Conservation (phyloP, 176 grass and related monocot genomes). For the Echinochloa phyllopogon region DNA sequence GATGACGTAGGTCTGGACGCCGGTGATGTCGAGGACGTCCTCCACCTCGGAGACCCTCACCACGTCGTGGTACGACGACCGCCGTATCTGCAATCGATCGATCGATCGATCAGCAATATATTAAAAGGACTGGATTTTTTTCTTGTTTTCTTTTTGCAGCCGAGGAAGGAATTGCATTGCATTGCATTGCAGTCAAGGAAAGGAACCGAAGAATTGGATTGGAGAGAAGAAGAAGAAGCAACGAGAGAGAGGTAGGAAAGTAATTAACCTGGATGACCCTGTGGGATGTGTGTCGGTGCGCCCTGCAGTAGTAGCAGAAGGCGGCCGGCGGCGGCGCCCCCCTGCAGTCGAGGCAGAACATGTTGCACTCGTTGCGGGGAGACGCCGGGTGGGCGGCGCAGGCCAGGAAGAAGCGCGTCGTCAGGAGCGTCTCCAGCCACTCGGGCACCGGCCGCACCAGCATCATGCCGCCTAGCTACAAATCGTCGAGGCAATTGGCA, state of each 20-base stretch:
- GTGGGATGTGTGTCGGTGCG: slow-evolving; percentile 62
- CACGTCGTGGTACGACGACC: slow-evolving; percentile 85
- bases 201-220: no score
- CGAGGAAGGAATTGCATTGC: not conserved
- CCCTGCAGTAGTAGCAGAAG: slow-evolving; percentile 89
- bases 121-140: not conserved
- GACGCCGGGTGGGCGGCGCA: slow-evolving; percentile 64
- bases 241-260: no score
- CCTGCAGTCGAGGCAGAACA: slow-evolving; percentile 85
- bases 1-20: slow-evolving; percentile 93
- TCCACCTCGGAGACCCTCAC: slow-evolving; percentile 76
- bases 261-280: slow-evolving; percentile 69
- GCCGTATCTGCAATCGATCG: slow-evolving; percentile 54
- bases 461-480: slow-evolving; percentile 35
- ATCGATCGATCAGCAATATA: no score
- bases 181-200: not conserved
- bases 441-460: slow-evolving; percentile 63
- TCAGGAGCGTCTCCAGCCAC: slow-evolving; percentile 73
- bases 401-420: slow-evolving; percentile 67
- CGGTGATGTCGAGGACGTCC: slow-evolving; percentile 69
- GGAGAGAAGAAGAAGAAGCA: not conserved
- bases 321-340: slow-evolving; percentile 41
- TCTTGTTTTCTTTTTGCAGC: not conserved
- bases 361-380: slow-evolving; percentile 77
- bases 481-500: not conserved